Percentiles rank a stretch among this genome's conserved stretches.
These are phyloP conservation scores for Capronia epimyces DNA, from an alignment of 2,329 filamentous ascomycete genomes.

Conservation along the genomic window DNA sequence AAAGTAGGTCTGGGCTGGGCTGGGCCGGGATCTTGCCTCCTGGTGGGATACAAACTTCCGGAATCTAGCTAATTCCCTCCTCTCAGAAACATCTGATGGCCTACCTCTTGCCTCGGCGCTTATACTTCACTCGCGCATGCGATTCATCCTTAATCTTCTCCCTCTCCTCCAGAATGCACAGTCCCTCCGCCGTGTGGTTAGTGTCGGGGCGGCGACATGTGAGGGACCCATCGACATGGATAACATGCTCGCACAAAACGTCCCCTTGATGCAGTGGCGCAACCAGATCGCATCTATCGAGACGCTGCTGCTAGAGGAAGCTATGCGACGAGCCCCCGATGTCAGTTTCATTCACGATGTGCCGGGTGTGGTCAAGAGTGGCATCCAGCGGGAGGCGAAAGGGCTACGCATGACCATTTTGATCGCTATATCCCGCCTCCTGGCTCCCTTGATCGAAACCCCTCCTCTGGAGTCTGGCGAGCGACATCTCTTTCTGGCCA, in stretches of 20 bases:
- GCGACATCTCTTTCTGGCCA: constrained; percentile 41
- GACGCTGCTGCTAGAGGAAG: constrained; percentile 46
- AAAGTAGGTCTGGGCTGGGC: constrained; percentile 17
- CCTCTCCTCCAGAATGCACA: constrained; percentile 44
- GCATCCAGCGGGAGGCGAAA: constrained; percentile 37
- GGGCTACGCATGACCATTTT: constrained; percentile 26
- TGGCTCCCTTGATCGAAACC: constrained; percentile 29
- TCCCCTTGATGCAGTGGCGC: constrained; percentile 36
- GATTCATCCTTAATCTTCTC: constrained; percentile 34
- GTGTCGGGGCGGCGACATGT: constrained; percentile 48
- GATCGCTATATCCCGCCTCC: constrained; percentile 33
- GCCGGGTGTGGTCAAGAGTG: constrained; percentile 46
- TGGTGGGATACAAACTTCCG: too few species aligned
- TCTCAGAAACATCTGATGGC: constrained; percentile 33
- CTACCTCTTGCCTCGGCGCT: constrained; percentile 23
- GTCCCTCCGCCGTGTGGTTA: constrained; percentile 50
- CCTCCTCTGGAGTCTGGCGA: constrained; percentile 40
- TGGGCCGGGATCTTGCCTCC: too few species aligned
- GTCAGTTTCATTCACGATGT: constrained; percentile 48
- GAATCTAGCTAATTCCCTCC: too few species aligned
- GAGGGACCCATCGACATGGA: constrained; percentile 46
- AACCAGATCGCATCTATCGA: constrained; percentile 48
- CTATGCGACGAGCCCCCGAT: constrained; percentile 44
- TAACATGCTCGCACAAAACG: constrained; percentile 35
- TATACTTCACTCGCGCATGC: constrained; percentile 35